Evolutionary conservation across 192 early-diverging fungal genomes (phyloP).

Genomic region (Funneliformis mosseae): DNA sequence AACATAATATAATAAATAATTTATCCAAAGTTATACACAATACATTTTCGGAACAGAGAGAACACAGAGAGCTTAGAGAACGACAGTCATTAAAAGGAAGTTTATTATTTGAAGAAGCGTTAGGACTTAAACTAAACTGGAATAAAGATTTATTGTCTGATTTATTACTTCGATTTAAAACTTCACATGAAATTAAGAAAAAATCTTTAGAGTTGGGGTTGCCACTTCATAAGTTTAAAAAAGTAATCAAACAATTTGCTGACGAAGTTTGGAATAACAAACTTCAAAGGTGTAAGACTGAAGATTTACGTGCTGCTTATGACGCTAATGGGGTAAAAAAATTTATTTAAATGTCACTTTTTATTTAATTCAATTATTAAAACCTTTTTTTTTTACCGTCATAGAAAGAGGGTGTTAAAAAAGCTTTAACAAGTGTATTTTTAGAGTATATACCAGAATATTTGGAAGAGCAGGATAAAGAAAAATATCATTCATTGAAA

Average conservation of each 20-base stretch:
- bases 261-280: background rate
- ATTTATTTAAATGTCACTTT: background rate
- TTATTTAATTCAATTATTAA: background rate
- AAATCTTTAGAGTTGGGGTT: background rate
- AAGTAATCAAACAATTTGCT: background rate
- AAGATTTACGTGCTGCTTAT: background rate
- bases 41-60: background rate
- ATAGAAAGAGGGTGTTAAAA: constrained; percentile 16
- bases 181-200: background rate
- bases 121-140: background rate
- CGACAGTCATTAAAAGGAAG: background rate
- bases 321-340: background rate
- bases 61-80: background rate
- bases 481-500: constrained; percentile 52
- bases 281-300: background rate
- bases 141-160: background rate
- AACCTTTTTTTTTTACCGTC: background rate
- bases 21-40: background rate
- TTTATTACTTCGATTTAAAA: background rate
- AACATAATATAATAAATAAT: background rate
- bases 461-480: constrained; percentile 43
- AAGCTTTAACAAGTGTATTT: constrained; percentile 46
- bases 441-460: constrained; percentile 43
- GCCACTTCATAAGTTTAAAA: background rate
- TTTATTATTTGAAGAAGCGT: background rate